A percentile compares a stretch with the other conserved stretches of the same genome.
Conservation (phyloP, 108 stramenopile species). For the Cylindrotheca fusiformis region DNA sequence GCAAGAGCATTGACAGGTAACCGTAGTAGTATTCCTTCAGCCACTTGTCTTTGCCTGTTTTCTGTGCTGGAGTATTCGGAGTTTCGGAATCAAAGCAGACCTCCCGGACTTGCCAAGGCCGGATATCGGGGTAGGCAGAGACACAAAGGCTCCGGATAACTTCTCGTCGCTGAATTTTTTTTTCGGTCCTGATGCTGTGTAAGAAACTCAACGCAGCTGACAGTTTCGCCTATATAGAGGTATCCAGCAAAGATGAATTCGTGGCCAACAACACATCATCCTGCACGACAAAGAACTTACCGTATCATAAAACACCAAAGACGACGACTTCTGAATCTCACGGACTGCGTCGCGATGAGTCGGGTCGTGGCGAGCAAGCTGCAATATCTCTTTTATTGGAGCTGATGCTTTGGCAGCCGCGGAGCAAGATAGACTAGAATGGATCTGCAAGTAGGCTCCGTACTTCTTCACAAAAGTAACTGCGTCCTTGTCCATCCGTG, state of each 20-base stretch:
- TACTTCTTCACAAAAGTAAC: conserved; percentile 51
- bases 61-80: background rate
- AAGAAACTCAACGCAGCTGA: conserved; percentile 62
- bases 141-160: conserved; percentile 51
- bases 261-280: background rate
- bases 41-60: background rate
- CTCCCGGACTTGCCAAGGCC: conserved; percentile 68
- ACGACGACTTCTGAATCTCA: conserved; percentile 39
- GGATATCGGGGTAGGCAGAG: conserved; percentile 81
- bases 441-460: conserved; percentile 76
- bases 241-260: background rate
- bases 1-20: conserved; percentile 67
- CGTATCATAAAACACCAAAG: conserved; percentile 67
- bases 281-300: conserved; percentile 35
- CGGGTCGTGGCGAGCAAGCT: conserved; percentile 66
- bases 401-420: conserved; percentile 40
- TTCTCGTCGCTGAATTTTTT: conserved; percentile 15
- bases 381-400: conserved; percentile 47
- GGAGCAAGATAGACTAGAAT: conserved; percentile 58
- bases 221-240: conserved; percentile 56
- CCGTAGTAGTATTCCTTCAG: conserved; percentile 52
- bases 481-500: conserved; percentile 26
- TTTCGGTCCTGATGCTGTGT: conserved; percentile 25
- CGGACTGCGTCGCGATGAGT: conserved; percentile 65
- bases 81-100: conserved; percentile 26